Base-by-base conservation (phyloP, 1,284 basidiomycete species). In the Xanthoconium separans region DNA sequence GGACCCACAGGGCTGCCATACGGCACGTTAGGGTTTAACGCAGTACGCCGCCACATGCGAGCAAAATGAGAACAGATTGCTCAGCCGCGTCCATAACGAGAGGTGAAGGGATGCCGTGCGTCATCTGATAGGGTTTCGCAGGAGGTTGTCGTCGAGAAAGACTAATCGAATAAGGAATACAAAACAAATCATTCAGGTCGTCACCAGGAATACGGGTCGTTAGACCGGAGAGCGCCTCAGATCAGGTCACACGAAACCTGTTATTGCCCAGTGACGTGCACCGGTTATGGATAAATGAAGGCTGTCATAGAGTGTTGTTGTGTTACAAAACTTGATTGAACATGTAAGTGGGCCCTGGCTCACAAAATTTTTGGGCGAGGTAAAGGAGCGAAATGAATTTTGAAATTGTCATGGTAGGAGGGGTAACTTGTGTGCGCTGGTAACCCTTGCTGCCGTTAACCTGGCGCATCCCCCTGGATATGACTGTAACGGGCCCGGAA, bases 51-150 rank as follows among this genome's bases (percentile, higher is more conserved):
- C 58, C 56, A 55, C 58, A 61, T 61, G 56, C 53, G 50, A 57
- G 67, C 54, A 54, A 63, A 66, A 61, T 34, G 54, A 65, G 59
- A 59, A 67, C 57, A 58, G 70, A 60, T 65, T 69, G 61, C 58
- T 51, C 63, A 60, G 58, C 63, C 56, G 24, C 24, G 47, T 56
- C 47, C 50, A 53, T 57, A 62, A 69, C 48, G 53, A 72, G 68
- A 59, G 42, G 46, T 53, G 34, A 37, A 46, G 54, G 47, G 50
- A 57, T 68, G 66, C 69, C 65, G 61, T 68, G 70, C 66, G 66
- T 69, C 63, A 71, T 68, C 60, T 71, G 69, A 69, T 69, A 69
- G 69, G 57, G 70, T 69, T 69, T 70, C 59, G 42, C 56, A 70
- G 59, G 63, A 56, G 55, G 50, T 61, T 68, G 69, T 69, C 57